Base-by-base conservation (phyloP, 257 asterid species). In the Ballota nigra region DNA sequence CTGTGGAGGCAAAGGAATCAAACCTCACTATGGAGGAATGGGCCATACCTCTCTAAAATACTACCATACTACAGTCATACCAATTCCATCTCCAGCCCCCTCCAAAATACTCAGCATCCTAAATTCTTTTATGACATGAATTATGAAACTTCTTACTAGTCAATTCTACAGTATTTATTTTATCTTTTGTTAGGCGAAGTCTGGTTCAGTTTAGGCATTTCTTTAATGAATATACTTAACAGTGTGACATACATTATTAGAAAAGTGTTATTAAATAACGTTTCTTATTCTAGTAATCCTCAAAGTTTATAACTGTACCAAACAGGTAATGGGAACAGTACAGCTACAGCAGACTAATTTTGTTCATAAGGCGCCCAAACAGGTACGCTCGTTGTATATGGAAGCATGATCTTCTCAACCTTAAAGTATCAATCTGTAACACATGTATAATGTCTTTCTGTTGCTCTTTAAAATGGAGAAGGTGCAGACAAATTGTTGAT, bases 351-450 rank as follows among this genome's bases (percentile, higher is more conserved):
- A 83, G 57, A 71, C 82, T 75, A 85, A 79, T 75, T 87, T 89
- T 69, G 65, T 89, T 58, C 98, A 94, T 38, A 94, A 91, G 92
- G 81, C 73, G 19, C 85, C 96, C 52, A 91, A 87, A 83, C 88
- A 69, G 90, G 97, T 91, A 81, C 24, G 81, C 85, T 22, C 19
- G 69, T 58, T 81, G 20, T 58, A 52, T 19, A 33, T 51, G 61
- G 13, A 40, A 24, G 26, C 61, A 65, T 72, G 59, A 52, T n/a
- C 15, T 33, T 41, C 16, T 18, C 51, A 19, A 59, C 18, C 11
- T 34, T 52, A n/a, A n/a, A 55, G 8, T 18, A 38, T 24, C 53
- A 43, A 53, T 71, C 28, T 26, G 65, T 38, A 33, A 56, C 33
- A 49, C 34, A 24, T 24, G n/a, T 22, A 9, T 20, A 53, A 6